Evolutionary conservation across 2,329 filamentous ascomycete genomes (phyloP), one percentile per base, ranked within the genome.

Genomic region (Aspergillus sp.): DNA sequence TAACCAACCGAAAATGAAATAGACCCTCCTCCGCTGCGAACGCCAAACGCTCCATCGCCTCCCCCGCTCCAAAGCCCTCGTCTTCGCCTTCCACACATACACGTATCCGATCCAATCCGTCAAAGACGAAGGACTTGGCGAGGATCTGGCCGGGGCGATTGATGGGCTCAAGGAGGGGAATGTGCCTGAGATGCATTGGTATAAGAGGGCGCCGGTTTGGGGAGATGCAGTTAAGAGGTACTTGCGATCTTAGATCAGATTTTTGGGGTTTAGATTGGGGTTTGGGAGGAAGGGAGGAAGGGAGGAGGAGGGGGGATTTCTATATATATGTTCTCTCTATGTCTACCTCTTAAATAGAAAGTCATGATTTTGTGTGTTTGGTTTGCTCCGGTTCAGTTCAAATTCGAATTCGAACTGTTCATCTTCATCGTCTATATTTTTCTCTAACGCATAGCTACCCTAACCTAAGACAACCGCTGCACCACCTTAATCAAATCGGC

Each of bases 401-500:
- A n/a, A 16, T 42, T n/a, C 16, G 18, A 6, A 42, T 42, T 16
- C 12, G n/a, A n/a, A 42, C 36, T 18, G 12, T 12, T 50, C 26
- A 29, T 36, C 50, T 42, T n/a, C 14, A 24, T 47, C 45, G 9
- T 47, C 45, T 47, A 47, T 24, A 24, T 20, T 47, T 16, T 5
- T 42, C 16, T 42, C 14, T 16, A n/a, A 42, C 6, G 9, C 45
- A 18, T 47, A 47, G 45, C 7, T 24, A 47, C 18, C 12, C 9
- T n/a, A 46, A 12, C 10, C 26, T 29, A 29, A 46, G 20, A 46
- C 71, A 96, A 82, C 73, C 92, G 82, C 67, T 89, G 84, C 61
- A 97, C 72, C 42, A 96, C 91, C 83, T 96, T 97, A 75, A 98
- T 83, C 70, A 99, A 78, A 80, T 99, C 95, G 52, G 87, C 87